Evolutionary conservation across 2,329 filamentous ascomycete species (phyloP).

Genomic region (Phyllosticta citriasiana): DNA sequence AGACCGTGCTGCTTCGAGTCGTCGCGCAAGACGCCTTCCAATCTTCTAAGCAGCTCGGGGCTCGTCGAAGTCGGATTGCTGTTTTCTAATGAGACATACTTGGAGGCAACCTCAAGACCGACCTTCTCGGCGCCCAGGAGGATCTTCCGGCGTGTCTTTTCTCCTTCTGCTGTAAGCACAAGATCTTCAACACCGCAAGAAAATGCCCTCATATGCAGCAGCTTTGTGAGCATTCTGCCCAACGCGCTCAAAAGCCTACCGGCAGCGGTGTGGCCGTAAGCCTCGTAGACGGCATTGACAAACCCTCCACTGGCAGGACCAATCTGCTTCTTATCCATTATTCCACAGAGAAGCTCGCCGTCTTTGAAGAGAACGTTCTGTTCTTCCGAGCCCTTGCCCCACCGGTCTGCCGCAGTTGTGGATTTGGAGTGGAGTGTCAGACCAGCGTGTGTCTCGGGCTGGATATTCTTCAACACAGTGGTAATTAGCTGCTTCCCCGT

Average conservation of each 20-base stretch:
- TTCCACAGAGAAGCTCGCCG: conserved; percentile 79
- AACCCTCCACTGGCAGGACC: conserved; percentile 79
- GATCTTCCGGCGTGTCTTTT: conserved; percentile 57
- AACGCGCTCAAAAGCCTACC: conserved; percentile 83
- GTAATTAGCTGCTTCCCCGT: conserved; percentile 95
- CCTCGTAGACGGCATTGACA: conserved; percentile 85
- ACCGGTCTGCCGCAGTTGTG: conserved; percentile 66
- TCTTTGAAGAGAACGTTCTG: conserved; percentile 71
- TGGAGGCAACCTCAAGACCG: conserved; percentile 70
- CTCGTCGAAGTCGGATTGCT: conserved; percentile 53
- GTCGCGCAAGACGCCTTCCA: conserved; percentile 85
- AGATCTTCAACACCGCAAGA: conserved; percentile 97
- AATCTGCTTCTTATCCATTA: conserved; percentile 92
- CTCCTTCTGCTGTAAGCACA: conserved; percentile 69
- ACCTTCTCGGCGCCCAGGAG: conserved; percentile 57
- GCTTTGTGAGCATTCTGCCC: conserved; percentile 78
- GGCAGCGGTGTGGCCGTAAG: conserved; percentile 78
- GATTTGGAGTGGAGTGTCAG: conserved; percentile 72
- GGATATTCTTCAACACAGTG: conserved; percentile 86
- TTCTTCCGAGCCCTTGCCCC: conserved; percentile 71
- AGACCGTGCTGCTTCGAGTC: conserved; percentile 83
- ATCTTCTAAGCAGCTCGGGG: conserved; percentile 60
- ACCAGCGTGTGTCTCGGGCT: conserved; percentile 62
- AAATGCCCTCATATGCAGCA: conserved; percentile 88
- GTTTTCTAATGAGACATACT: conserved; percentile 76